These are phyloP conservation scores for Sclerotinia minor DNA, from an alignment of 2,329 filamentous ascomycete genomes.

Conservation along the genomic window DNA sequence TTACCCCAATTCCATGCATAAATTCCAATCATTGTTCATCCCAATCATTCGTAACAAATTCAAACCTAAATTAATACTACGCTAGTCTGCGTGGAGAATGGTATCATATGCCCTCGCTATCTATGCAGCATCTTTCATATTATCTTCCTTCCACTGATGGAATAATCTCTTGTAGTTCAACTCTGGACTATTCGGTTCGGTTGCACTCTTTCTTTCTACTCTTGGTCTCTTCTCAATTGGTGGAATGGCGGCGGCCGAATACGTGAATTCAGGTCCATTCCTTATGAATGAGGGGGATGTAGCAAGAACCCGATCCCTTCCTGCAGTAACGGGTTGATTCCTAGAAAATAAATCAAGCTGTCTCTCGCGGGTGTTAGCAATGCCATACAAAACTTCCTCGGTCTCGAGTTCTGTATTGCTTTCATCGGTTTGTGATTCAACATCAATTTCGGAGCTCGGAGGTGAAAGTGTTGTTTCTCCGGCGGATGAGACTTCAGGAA, in stretches of 20 bases:
- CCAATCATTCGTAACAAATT: background rate
- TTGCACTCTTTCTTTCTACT: constrained; percentile 10
- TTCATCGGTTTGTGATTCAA: constrained; percentile 40
- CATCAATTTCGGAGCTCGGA: constrained; percentile 37
- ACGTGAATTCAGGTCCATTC: constrained; percentile 22
- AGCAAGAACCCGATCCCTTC: constrained; percentile 38
- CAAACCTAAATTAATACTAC: background rate
- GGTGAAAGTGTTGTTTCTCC: constrained; percentile 38
- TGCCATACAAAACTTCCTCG: constrained; percentile 6
- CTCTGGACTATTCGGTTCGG: constrained; percentile 32
- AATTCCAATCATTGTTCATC: constrained; percentile 12
- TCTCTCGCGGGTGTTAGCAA: constrained; percentile 1
- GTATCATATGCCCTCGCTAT: constrained; percentile 1
- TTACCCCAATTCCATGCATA: constrained; percentile 8
- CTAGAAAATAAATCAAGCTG: constrained; percentile 37
- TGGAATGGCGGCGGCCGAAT: constrained; percentile 22
- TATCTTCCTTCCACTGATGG: constrained; percentile 26
- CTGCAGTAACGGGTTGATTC: constrained; percentile 37
- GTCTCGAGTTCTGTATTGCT: constrained; percentile 35
- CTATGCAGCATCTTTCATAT: constrained; percentile 12
- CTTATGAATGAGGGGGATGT: constrained; percentile 32
- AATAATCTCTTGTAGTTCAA: constrained; percentile 30
- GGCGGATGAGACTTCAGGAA: constrained; percentile 36
- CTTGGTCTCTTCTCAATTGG: background rate
- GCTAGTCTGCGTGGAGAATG: background rate